Evolutionary conservation across 2,329 filamentous ascomycete genomes (phyloP).

Genomic region (Blumeria hordei): DNA sequence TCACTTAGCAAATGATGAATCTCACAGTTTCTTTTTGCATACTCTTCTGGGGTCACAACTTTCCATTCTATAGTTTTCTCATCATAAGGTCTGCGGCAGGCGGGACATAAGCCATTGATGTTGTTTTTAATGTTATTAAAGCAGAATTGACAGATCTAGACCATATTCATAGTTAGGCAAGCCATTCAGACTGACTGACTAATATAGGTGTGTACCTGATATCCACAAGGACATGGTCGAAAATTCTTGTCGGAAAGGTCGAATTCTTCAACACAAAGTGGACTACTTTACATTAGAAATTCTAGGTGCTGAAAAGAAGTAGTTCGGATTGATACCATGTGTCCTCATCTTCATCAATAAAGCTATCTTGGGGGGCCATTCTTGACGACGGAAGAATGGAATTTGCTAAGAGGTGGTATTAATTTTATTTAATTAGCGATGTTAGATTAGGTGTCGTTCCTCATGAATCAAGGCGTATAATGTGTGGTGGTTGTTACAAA

Average conservation of each 20-base stretch:
- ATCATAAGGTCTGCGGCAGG: slow-evolving; percentile 83
- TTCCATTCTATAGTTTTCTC: slow-evolving; percentile 96
- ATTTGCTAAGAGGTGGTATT: neutral
- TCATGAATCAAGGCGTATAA: no score
- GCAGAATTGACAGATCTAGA: slow-evolving; percentile 94
- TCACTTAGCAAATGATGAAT: neutral
- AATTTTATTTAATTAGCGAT: no score
- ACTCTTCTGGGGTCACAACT: slow-evolving; percentile 87
- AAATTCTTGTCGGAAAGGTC: slow-evolving; percentile 96
- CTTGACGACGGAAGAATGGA: slow-evolving; percentile 5
- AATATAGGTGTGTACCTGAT: slow-evolving; percentile 45
- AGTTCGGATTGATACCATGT: slow-evolving; percentile 27
- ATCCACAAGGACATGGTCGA: slow-evolving; percentile 87
- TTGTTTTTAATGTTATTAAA: slow-evolving; percentile 99
- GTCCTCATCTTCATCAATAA: slow-evolving; percentile 49
- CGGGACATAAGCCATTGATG: slow-evolving; percentile 92
- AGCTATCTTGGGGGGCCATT: slow-evolving; percentile 44
- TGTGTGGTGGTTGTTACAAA: no score
- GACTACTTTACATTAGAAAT: slow-evolving; percentile 27
- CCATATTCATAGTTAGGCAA: neutral
- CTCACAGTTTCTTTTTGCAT: slow-evolving; percentile 18
- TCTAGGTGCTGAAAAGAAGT: neutral
- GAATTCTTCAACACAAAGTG: slow-evolving; percentile 96
- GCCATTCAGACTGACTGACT: neutral
- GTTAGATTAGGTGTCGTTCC: no score